Conservation (phyloP, 768 basidiomycete species). For the Amanita exitialis region DNA sequence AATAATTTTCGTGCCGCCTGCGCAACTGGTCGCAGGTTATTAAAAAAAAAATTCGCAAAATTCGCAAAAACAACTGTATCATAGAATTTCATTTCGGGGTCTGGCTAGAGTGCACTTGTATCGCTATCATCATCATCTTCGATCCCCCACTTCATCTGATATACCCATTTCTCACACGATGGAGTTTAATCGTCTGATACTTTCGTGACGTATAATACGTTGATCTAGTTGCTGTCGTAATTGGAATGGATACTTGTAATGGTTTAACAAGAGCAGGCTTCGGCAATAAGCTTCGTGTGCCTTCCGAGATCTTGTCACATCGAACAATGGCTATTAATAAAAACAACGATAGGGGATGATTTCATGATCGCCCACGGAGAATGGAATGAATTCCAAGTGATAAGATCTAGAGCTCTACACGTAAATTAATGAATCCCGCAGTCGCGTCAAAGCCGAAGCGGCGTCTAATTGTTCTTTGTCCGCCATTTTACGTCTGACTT, state of each 20-base stretch:
- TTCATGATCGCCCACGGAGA: background rate
- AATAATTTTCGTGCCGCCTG: background rate
- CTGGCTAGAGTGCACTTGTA: slow-evolving; percentile 5
- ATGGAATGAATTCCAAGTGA: background rate
- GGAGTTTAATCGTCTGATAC: background rate
- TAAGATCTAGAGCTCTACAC: background rate
- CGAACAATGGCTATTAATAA: background rate
- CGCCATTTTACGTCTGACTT: background rate
- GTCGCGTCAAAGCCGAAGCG: background rate
- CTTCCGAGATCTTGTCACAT: background rate
- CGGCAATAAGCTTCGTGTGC: background rate
- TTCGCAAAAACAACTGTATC: background rate
- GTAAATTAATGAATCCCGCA: background rate
- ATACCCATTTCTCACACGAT: slow-evolving; percentile 1
- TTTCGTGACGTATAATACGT: background rate
- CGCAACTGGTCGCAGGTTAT: slow-evolving; percentile 3
- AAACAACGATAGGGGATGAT: background rate
- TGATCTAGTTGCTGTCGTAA: background rate
- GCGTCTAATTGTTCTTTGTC: background rate
- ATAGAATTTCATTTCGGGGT: background rate
- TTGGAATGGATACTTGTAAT: background rate
- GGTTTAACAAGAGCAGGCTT: too few species aligned
- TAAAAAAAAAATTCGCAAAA: background rate
- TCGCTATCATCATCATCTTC: slow-evolving; percentile 1
- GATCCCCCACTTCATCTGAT: background rate